phyloP scores from a whole-genome alignment of 176 grass and related monocot species.

The Poa pratensis region DNA sequence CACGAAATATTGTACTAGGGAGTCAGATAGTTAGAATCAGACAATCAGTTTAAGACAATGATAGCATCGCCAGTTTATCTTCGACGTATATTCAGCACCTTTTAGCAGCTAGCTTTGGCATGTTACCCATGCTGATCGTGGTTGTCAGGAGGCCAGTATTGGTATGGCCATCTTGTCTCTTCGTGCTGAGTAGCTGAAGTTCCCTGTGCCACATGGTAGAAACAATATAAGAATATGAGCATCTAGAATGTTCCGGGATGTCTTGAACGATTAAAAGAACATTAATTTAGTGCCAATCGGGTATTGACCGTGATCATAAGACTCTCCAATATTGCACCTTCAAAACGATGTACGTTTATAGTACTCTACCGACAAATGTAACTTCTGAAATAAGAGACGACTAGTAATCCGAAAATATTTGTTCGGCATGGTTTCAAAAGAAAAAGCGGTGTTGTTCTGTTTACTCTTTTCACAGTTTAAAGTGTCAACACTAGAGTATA shows the following conservation, averaged over 20 bases:
- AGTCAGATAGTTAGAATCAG: neutral
- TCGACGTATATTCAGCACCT: no score
- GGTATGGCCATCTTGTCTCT: constrained; percentile 61
- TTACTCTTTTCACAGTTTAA: neutral
- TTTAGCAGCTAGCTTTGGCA: neutral
- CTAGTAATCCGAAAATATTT: neutral
- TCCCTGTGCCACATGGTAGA: constrained; percentile 45
- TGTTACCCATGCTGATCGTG: constrained; percentile 63
- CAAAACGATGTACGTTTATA: neutral
- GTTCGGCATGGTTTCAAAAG: neutral
- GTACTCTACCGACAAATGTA: neutral
- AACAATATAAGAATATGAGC: constrained; percentile 32
- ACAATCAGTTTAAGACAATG: neutral
- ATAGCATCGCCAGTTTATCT: neutral
- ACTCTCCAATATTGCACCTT: neutral
- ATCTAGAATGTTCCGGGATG: neutral
- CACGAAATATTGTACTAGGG: constrained; percentile 2
- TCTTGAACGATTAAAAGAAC: neutral
- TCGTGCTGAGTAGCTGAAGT: constrained; percentile 56
- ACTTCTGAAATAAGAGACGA: neutral
- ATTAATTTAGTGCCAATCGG: neutral
- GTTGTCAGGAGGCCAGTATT: constrained; percentile 74
- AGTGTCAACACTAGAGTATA: neutral
- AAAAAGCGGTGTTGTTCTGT: neutral
- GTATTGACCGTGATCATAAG: neutral